Evolutionary conservation across 129 eudicot genomes (phyloP), one percentile per base, ranked within the genome.

Genomic region (Centrapalus pauciflorus): DNA sequence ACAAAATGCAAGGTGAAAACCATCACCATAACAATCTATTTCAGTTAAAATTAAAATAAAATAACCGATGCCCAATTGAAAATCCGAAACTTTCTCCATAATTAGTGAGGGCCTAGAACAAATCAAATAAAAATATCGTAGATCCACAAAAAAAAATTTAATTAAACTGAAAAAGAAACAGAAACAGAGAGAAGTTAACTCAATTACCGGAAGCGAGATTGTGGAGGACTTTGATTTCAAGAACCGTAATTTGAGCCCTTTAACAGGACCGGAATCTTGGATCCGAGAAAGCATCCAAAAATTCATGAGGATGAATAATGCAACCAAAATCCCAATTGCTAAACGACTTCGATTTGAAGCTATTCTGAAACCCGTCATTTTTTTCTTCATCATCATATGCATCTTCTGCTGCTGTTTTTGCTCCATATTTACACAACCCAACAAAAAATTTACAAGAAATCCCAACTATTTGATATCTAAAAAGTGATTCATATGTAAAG

Each of bases 211-310:
- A 90, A 83, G 74, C 14, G 78, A 69, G 16, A 88, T 45, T 8
- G 64, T 65, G 45, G 95, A 67, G 1, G 88, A 74, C 64, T 83
- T 83, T 17, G 81, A 57, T 33, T 79, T 77, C 74, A 79, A 63
- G 62, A 76, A 74, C 64, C 71, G 71, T 19, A 78, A 67, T 69
- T 73, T 73, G 43, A 83, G 57, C 21, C 33, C 77, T 4, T 70
- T 57, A 26, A 33, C 51, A 34, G 85, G 81, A 77, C 80, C 83
- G 51, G 87, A 66, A 55, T 88, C 79, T 10, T 77, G 90, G 80
- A 93, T 84, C 85, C 92, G 82, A 17, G 69, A 72, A 61, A 88
- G 85, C 89, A 93, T 93, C 89, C 89, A 93, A 76, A 85, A 80
- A 76, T 93, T 86, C 74, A 83, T 59, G 19, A 78, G 9, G 33